phyloP scores from a whole-genome alignment of 139 green algal genomes.

The Auxenochlorella pyrenoidosa region DNA sequence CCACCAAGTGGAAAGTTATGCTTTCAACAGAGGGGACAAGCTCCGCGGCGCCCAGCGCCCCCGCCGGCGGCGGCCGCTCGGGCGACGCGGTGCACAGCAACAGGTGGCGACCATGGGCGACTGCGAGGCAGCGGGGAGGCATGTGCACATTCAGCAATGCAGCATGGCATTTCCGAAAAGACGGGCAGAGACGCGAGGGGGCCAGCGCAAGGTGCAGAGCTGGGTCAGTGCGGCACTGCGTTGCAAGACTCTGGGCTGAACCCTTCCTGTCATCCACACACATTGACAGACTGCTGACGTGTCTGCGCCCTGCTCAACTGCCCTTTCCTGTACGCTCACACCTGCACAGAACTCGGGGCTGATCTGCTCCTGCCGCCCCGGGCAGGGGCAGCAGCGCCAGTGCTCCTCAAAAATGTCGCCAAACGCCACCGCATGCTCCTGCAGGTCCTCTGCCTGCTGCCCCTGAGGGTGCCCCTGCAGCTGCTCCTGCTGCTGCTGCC shows the following conservation, averaged over 20 bases:
- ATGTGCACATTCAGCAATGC: not conserved
- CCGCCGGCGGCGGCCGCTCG: not conserved
- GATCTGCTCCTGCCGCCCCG: constrained; percentile 30
- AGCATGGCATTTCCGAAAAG: not conserved
- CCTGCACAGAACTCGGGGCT: constrained; percentile 25
- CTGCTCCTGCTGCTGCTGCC: not conserved
- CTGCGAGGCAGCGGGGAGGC: not conserved
- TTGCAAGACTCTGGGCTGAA: no score
- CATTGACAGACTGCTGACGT: not conserved
- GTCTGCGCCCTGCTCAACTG: not conserved
- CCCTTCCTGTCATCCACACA: no score
- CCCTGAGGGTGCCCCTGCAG: not conserved
- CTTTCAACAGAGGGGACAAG: constrained; percentile 2
- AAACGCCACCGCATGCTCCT: constrained; percentile 10
- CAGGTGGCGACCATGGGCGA: constrained; percentile 8
- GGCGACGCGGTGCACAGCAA: not conserved
- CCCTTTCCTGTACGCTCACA: not conserved
- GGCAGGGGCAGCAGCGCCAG: constrained; percentile 2
- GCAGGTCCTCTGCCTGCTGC: constrained; percentile 13
- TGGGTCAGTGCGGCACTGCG: no score
- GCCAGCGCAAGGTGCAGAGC: no score
- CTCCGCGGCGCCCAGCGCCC: not conserved
- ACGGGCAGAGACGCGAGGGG: not conserved
- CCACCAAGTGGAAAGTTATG: constrained; percentile 31
- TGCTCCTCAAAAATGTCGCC: constrained; percentile 33